These are phyloP conservation scores for Tripterygium wilfordii DNA, from an alignment of 177 flowering plant species.

Conservation along the genomic window DNA sequence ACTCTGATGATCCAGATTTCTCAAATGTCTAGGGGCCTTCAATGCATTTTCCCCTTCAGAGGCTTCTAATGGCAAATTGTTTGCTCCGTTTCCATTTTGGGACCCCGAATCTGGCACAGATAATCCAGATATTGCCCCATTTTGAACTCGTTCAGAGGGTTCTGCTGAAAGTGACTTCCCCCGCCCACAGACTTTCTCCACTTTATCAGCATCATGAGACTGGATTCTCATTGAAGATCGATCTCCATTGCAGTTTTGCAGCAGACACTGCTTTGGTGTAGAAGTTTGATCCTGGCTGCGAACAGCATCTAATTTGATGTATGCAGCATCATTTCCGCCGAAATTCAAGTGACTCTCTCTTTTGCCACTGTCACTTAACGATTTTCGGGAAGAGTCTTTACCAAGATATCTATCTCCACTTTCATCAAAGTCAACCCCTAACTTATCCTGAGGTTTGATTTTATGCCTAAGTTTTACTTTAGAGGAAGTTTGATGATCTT, in stretches of 20 bases:
- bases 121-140: conserved; percentile 18
- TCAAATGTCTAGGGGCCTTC: conserved; percentile 33
- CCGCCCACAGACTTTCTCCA: conserved; percentile 23
- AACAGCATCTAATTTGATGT: conserved; percentile 17
- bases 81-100: conserved; percentile 35
- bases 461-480: conserved; percentile 33
- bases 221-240: conserved; percentile 26
- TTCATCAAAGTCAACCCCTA: conserved; percentile 24
- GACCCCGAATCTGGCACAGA: conserved; percentile 21
- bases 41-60: conserved; percentile 29
- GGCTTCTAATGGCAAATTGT: conserved; percentile 25
- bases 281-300: conserved; percentile 21
- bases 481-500: conserved; percentile 17
- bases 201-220: conserved; percentile 29
- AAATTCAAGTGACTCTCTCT: conserved; percentile 25
- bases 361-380: conserved; percentile 27
- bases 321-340: conserved; percentile 22
- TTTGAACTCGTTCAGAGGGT: conserved; percentile 34
- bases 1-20: conserved; percentile 39
- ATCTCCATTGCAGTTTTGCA: conserved; percentile 25
- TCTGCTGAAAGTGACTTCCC: conserved; percentile 30
- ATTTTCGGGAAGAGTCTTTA: conserved; percentile 30
- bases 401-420: conserved; percentile 24
- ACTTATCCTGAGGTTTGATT: conserved; percentile 30
- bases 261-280: conserved; percentile 20